Conservation (phyloP, 148 eudicot species). For the Salicornia ramosissima region DNA sequence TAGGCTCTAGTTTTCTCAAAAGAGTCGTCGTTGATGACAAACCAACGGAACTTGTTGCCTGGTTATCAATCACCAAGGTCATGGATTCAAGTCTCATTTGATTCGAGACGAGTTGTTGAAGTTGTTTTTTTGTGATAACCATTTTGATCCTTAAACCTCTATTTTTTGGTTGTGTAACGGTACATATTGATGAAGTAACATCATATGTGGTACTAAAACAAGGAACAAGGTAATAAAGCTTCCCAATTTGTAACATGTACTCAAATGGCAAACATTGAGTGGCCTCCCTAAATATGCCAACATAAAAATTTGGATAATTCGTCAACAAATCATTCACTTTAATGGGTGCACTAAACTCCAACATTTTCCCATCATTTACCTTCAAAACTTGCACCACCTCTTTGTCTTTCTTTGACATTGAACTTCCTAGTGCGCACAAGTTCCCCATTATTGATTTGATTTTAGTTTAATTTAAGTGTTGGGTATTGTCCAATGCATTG, state of each 20-base stretch:
- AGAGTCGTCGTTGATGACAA: conserved; percentile 8
- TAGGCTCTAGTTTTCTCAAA: conserved; percentile 38
- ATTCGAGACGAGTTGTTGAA: conserved; percentile 37
- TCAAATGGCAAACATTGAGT: conserved; percentile 32
- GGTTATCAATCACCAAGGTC: conserved; percentile 14
- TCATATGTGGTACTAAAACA: background rate
- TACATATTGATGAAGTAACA: background rate
- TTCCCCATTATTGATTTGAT: conserved; percentile 24
- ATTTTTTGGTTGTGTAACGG: background rate
- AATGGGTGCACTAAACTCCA: conserved; percentile 23
- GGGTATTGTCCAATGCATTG: conserved; percentile 3
- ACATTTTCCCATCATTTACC: conserved; percentile 24
- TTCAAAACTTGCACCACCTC: conserved; percentile 26
- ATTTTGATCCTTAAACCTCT: conserved; percentile 50
- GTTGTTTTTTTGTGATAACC: conserved; percentile 60
- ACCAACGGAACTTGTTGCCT: conserved; percentile 3
- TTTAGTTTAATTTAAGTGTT: no score
- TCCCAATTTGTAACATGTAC: conserved; percentile 27
- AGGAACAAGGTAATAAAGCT: conserved; percentile 28
- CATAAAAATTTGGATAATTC: conserved; percentile 32
- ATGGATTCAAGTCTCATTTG: conserved; percentile 30
- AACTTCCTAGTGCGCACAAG: conserved; percentile 14
- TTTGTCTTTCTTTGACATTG: background rate
- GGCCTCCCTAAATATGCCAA: conserved; percentile 28
- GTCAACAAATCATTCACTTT: conserved; percentile 30